Conservation (phyloP, 768 basidiomycete genomes). For the Termitomyces sp. region DNA sequence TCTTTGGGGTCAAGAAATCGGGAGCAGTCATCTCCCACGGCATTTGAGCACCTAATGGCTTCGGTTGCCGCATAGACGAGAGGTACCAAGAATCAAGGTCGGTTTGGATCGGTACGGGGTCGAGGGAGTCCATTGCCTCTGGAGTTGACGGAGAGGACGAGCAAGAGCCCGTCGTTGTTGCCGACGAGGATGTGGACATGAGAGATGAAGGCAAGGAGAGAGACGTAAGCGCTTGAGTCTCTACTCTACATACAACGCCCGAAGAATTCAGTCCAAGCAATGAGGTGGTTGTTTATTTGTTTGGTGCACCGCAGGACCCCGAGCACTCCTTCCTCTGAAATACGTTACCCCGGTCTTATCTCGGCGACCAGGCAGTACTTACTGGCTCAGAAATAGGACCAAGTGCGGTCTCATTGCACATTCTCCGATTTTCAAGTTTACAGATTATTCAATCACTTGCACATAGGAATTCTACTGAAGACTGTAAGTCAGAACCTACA, state of each 20-base stretch:
- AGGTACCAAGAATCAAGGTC: constrained; percentile 59
- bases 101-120: constrained; percentile 44
- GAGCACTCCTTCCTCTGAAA: neutral
- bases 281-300: constrained; percentile 13
- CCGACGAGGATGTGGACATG: constrained; percentile 67
- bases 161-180: constrained; percentile 55
- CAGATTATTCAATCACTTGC: too few species aligned
- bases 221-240: neutral
- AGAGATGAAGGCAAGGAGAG: neutral
- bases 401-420: too few species aligned
- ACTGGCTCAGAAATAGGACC: too few species aligned
- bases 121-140: constrained; percentile 53
- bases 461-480: too few species aligned
- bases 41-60: constrained; percentile 32
- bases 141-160: constrained; percentile 74
- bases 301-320: constrained; percentile 11
- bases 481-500: too few species aligned
- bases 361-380: too few species aligned
- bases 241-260: neutral
- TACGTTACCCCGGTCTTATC: constrained; percentile 1
- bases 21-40: constrained; percentile 42
- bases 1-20: constrained; percentile 34
- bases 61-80: constrained; percentile 36
- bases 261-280: constrained; percentile 5
- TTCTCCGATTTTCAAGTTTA: too few species aligned